Conservation (phyloP, 2,329 filamentous ascomycete species). For the Aspergillus alliaceus region DNA sequence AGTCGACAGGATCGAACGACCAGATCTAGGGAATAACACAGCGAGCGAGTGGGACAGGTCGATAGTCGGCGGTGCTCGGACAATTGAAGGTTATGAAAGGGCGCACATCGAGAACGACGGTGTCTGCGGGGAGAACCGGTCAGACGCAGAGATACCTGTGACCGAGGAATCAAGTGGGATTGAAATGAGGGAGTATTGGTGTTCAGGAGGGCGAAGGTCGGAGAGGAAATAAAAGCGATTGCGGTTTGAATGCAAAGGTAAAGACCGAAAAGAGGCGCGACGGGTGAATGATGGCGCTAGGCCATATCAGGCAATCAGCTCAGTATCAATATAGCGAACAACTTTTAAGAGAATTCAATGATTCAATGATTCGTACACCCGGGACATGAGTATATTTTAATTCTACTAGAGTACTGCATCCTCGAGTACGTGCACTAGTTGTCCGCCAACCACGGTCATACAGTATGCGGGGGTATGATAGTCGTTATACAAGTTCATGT, state of each 20-base stretch:
- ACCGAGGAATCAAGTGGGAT: not conserved
- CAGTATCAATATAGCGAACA: too few relatives aligned
- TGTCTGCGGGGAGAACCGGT: slow-evolving; percentile 1
- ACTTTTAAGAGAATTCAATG: too few relatives aligned
- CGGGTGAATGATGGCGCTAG: slow-evolving; percentile 19
- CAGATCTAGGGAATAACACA: not conserved
- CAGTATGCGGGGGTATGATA: too few relatives aligned
- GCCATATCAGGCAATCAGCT: slow-evolving; percentile 28
- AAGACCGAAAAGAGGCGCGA: slow-evolving; percentile 6
- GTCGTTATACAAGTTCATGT: too few relatives aligned
- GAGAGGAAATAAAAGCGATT: not conserved
- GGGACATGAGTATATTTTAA: not conserved
- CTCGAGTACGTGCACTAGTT: too few relatives aligned
- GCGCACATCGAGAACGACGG: slow-evolving; percentile 12
- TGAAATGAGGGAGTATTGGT: not conserved
- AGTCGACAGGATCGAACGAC: not conserved
- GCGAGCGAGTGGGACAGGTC: not conserved
- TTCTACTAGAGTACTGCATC: too few relatives aligned
- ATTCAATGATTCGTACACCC: too few relatives aligned
- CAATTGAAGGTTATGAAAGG: not conserved
- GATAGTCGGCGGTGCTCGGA: not conserved
- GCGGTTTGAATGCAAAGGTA: slow-evolving; percentile 4
- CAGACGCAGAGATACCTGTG: not conserved
- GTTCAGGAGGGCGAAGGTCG: not conserved
- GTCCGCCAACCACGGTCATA: too few relatives aligned